Evolutionary conservation across 768 basidiomycete species (phyloP).

Genomic region (Auricularia heimuer): DNA sequence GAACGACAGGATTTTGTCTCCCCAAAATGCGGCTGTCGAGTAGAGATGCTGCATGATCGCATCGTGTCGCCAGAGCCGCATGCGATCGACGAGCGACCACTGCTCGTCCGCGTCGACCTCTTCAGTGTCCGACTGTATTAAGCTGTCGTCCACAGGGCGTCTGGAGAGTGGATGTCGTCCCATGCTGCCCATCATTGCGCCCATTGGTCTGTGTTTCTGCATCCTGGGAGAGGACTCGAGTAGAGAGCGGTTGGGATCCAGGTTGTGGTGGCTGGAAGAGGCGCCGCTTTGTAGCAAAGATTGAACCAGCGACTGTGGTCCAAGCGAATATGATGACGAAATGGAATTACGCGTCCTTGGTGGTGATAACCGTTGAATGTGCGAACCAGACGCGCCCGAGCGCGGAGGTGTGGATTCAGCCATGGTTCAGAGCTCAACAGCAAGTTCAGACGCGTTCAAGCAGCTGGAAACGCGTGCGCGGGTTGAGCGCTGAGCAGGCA

Average conservation of each 20-base stretch:
- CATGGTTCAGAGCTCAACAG: too few relatives aligned
- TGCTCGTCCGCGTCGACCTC: conserved; percentile 34
- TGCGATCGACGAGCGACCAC: conserved; percentile 87
- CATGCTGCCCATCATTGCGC: not conserved
- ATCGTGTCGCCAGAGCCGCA: conserved; percentile 96
- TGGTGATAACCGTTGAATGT: not conserved
- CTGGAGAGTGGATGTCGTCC: conserved; percentile 57
- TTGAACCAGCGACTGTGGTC: conserved; percentile 61
- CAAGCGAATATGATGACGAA: conserved; percentile 71
- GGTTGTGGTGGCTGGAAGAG: conserved; percentile 33
- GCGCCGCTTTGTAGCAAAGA: conserved; percentile 59
- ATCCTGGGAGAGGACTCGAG: conserved; percentile 57
- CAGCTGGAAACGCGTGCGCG: too few relatives aligned
- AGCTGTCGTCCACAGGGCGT: conserved; percentile 59
- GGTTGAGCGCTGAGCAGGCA: too few relatives aligned
- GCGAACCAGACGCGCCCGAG: too few relatives aligned
- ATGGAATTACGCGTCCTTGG: conserved; percentile 54
- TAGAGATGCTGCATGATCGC: conserved; percentile 98
- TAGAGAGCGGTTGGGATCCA: conserved; percentile 76
- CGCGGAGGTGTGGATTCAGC: too few relatives aligned
- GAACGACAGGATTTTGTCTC: conserved; percentile 92
- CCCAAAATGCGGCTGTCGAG: conserved; percentile 97
- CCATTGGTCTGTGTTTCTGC: conserved; percentile 23
- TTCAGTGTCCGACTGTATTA: conserved; percentile 49
- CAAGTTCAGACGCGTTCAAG: too few relatives aligned